A percentile compares a stretch with the other conserved stretches of the same genome.
Evolutionary conservation across 768 basidiomycete species (phyloP).

Genomic region (Gymnopilus junonius): DNA sequence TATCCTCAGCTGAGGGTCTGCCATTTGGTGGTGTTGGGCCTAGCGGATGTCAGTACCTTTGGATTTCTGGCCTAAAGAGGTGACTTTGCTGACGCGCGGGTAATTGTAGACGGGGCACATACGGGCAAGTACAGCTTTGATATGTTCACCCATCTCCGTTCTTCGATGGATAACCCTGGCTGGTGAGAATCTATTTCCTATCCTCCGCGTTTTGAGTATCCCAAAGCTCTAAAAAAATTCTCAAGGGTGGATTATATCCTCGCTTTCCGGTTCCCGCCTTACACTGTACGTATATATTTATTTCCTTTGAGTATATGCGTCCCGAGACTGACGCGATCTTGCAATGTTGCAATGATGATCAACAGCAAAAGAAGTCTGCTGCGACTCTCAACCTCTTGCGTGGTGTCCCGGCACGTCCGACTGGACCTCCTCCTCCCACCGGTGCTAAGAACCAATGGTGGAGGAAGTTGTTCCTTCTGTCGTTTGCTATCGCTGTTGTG

Average conservation of each 20-base stretch:
- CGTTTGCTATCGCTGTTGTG: conserved; percentile 45
- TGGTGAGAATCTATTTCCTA: too few relatives aligned
- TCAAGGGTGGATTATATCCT: conserved; percentile 54
- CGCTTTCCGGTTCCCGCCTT: conserved; percentile 65
- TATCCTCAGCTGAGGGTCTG: conserved; percentile 52
- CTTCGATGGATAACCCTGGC: conserved; percentile 61
- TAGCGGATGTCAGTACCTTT: conserved; percentile 63
- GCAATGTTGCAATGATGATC: too few relatives aligned
- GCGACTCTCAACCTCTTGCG: conserved; percentile 27
- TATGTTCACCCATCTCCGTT: conserved; percentile 75
- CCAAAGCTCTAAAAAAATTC: too few relatives aligned
- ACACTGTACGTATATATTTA: conserved; percentile 45
- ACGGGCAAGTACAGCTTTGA: conserved; percentile 80
- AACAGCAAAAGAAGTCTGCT: conserved; percentile 33
- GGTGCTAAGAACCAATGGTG: conserved; percentile 33
- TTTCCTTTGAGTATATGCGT: not conserved
- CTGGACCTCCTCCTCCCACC: conserved; percentile 38
- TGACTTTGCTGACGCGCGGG: not conserved
- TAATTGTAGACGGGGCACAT: conserved; percentile 56
- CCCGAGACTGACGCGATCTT: not conserved
- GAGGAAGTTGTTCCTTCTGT: conserved; percentile 54
- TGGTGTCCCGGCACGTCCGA: conserved; percentile 50
- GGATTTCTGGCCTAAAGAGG: not conserved
- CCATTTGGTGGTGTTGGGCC: conserved; percentile 78
- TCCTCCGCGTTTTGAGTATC: too few relatives aligned